Evolutionary conservation across 2,329 filamentous ascomycete species (phyloP), one percentile per base, ranked within the genome.

Genomic region (Sporothrix luriei): DNA sequence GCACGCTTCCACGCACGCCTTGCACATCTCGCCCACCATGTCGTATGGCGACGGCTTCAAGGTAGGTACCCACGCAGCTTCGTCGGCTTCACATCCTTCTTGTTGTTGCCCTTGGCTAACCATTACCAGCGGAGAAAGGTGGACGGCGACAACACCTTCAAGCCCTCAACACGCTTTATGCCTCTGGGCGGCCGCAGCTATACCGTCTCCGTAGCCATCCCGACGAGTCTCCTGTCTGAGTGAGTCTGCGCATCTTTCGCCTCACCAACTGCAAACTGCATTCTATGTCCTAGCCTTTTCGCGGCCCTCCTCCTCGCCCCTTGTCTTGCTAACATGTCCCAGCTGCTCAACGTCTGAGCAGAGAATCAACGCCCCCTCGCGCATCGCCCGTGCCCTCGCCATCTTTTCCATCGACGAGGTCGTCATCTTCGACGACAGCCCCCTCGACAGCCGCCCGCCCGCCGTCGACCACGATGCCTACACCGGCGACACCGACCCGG

Each of bases 321-420:
- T 24, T 29, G 51, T 40, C 24, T 3, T 48, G 2, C 48, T 55
- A 5, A 29, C 26, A 16, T 14, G 38, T 43, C 11, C 16, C 74
- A 93, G 91, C 77, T 88, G 89, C 49, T 83, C 87, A 70, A 91
- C 89, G 11, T 87, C 90, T 72, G 92, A 96, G 71, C 89, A 92
- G 76, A 90, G 92, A 77, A 92, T 90, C 48, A 84, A 85, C 62
- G 83, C 91, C 62, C 90, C 89, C 1, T 91, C 90, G 9, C 89
- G 90, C 73, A 89, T 97, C 68, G 92, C 92, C 6, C 91, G 93
- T 68, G 91, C 92, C 46, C 85, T 93, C 66, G 90, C 91, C 72
- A 90, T 96, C 72, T 96, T 95, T 80, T 90, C 87, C 75, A 85
- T 97, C 74, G 93, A 97, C 77, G 93, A 97, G 80, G 84, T 96